Conservation (phyloP, 1,139 yeast genomes). For the Saccharomyces hybrid region DNA sequence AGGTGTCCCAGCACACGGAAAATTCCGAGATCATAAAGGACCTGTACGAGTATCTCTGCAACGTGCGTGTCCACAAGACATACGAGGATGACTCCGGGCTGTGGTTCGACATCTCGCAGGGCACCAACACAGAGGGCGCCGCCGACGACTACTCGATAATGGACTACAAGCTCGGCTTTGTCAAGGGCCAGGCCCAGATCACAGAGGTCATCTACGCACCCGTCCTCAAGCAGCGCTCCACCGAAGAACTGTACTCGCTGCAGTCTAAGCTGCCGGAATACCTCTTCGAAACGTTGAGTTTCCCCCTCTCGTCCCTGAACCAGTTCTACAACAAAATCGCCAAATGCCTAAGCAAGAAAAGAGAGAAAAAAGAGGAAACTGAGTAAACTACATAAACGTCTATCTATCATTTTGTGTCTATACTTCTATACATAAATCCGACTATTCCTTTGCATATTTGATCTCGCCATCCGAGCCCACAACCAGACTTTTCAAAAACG, state of each 20-base stretch:
- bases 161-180: constrained; percentile 32
- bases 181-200: constrained; percentile 11
- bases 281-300: constrained; percentile 49
- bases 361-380: constrained; percentile 3
- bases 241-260: constrained; percentile 32
- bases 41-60: constrained; percentile 30
- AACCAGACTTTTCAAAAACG: constrained; percentile 31
- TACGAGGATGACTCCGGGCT: constrained; percentile 31
- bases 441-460: neutral
- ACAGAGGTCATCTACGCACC: constrained; percentile 33
- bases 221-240: constrained; percentile 26
- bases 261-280: constrained; percentile 49
- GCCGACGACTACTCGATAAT: constrained; percentile 12
- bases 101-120: constrained; percentile 32
- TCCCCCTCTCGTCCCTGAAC: constrained; percentile 49
- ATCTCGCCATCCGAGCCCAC: constrained; percentile 30
- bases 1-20: constrained; percentile 24
- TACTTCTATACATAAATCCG: neutral
- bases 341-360: constrained; percentile 42
- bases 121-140: constrained; percentile 15
- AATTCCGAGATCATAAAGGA: constrained; percentile 27
- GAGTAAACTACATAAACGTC: neutral
- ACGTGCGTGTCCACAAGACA: constrained; percentile 28
- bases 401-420: neutral
- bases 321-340: constrained; percentile 51